Evolutionary conservation across 2,329 filamentous ascomycete species (phyloP).

Genomic region (Cadophora malorum): DNA sequence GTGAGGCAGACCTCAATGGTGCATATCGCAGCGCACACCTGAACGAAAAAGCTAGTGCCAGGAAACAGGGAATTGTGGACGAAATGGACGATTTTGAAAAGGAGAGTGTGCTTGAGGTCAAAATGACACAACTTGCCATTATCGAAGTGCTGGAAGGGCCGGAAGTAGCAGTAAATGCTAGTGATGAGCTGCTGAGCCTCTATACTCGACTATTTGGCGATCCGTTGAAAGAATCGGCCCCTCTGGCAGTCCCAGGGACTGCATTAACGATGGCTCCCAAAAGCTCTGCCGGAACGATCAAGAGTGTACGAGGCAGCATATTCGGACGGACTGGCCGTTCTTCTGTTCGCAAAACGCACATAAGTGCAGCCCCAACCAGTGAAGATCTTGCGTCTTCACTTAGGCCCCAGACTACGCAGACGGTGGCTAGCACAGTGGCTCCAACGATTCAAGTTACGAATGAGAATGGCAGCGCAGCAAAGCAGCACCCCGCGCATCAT

Average conservation of each 20-base stretch:
- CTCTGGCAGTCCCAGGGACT: constrained; percentile 45
- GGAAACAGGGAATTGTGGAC: constrained; percentile 65
- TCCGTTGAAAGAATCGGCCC: constrained; percentile 49
- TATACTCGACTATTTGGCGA: constrained; percentile 83
- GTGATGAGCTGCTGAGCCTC: constrained; percentile 81
- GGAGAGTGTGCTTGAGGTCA: constrained; percentile 87
- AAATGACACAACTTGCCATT: constrained; percentile 90
- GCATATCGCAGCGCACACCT: constrained; percentile 70
- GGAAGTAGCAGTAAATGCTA: constrained; percentile 85
- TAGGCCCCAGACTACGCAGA: constrained; percentile 43
- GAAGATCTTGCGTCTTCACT: constrained; percentile 44
- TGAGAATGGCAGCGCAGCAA: constrained; percentile 58
- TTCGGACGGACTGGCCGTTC: constrained; percentile 66
- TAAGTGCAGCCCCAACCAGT: constrained; percentile 44
- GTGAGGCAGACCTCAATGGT: constrained; percentile 57
- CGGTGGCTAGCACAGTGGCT: constrained; percentile 44
- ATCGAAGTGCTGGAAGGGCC: constrained; percentile 84
- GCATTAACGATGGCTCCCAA: constrained; percentile 62
- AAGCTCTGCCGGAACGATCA: constrained; percentile 73
- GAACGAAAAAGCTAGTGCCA: constrained; percentile 51
- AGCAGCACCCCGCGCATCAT: constrained; percentile 40
- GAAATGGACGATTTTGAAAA: constrained; percentile 86
- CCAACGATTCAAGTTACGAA: constrained; percentile 81
- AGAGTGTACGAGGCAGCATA: constrained; percentile 76
- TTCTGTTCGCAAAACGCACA: constrained; percentile 52